Evolutionary conservation across 257 asterid species (phyloP).

Genomic region (Hygrophila difformis): DNA sequence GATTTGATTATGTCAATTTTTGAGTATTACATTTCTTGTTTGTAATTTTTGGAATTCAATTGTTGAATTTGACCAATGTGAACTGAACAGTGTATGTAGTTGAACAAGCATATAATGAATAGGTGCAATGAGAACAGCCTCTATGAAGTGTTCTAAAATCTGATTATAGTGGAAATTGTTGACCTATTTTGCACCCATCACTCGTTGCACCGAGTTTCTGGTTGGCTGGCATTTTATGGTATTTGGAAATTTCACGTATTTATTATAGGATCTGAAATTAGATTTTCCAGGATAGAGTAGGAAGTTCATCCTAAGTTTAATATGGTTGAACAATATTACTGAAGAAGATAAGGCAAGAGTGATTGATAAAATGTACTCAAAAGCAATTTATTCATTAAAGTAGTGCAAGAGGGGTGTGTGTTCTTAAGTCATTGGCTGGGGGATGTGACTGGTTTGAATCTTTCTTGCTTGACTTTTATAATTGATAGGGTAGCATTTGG

Average conservation of each 20-base stretch:
- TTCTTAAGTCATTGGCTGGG: conserved; percentile 9
- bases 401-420: neutral
- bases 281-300: neutral
- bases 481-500: neutral
- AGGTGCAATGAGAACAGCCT: neutral
- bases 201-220: neutral
- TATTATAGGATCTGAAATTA: neutral
- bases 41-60: conserved; percentile 8
- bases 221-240: conserved; percentile 9
- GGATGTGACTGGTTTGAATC: conserved; percentile 14
- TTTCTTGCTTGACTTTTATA: conserved; percentile 8
- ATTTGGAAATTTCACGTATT: conserved; percentile 4
- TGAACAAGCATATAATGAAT: neutral
- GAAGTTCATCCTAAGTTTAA: conserved; percentile 10
- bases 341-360: too few species aligned
- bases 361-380: too few species aligned
- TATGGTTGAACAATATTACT: conserved; percentile 4
- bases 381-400: too few species aligned
- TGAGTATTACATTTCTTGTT: conserved; percentile 4
- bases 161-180: too few species aligned
- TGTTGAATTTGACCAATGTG: conserved; percentile 26
- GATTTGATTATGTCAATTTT: neutral
- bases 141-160: too few species aligned
- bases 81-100: neutral
- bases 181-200: too few species aligned